These are phyloP conservation scores for Cardiosporidium cionae DNA, from an alignment of 169 alveolate species.

Conservation along the genomic window DNA sequence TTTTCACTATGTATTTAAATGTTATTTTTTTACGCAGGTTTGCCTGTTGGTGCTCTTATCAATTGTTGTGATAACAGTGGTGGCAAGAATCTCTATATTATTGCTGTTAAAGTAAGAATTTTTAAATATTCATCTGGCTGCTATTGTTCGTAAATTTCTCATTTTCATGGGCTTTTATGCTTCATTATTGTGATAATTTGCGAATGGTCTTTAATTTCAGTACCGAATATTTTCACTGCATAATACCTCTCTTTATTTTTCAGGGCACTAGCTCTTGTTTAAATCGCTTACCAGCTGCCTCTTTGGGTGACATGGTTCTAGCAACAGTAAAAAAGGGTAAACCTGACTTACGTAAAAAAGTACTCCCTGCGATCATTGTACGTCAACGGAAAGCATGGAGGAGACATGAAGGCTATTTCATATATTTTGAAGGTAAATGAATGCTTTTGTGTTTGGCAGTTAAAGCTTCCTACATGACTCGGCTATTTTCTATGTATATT, in stretches of 20 bases:
- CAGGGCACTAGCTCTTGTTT: slow-evolving; percentile 87
- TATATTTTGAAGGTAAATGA: slow-evolving; percentile 88
- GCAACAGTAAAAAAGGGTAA: slow-evolving; percentile 96
- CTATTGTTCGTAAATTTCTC: too few species aligned
- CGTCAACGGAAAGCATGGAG: slow-evolving; percentile 98
- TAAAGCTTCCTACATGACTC: neutral
- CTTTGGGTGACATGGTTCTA: slow-evolving; percentile 98
- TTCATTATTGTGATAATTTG: too few species aligned
- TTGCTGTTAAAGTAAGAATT: slow-evolving; percentile 83
- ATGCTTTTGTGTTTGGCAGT: too few species aligned
- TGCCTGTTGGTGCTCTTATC: slow-evolving; percentile 93
- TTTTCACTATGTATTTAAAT: neutral
- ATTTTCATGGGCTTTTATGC: too few species aligned
- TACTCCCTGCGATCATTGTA: slow-evolving; percentile 92
- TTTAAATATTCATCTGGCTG: neutral
- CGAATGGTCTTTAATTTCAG: too few species aligned
- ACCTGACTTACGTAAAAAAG: slow-evolving; percentile 96
- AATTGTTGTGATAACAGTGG: slow-evolving; percentile 99
- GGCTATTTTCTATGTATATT: neutral
- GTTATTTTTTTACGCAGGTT: slow-evolving; percentile 79
- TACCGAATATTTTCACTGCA: too few species aligned
- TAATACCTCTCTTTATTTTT: too few species aligned
- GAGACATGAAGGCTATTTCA: slow-evolving; percentile 94
- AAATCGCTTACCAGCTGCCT: slow-evolving; percentile 94
- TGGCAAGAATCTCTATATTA: slow-evolving; percentile 93